phyloP scores from a whole-genome alignment of 306 rosid species.

The Gastrolobium villosum region DNA sequence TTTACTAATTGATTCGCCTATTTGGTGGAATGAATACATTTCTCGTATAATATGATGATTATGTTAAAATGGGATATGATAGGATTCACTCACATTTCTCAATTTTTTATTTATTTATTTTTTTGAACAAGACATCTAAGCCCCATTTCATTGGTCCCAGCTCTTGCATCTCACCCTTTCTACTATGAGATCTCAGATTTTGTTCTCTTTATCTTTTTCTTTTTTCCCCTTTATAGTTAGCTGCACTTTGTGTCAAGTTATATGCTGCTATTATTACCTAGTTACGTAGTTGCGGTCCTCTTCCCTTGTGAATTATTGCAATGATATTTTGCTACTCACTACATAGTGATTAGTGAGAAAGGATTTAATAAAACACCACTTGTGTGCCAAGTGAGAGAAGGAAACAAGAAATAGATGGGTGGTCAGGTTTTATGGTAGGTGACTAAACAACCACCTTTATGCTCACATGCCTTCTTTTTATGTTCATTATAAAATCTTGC shows the following conservation, averaged over 20 bases:
- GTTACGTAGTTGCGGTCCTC: conserved; percentile 34
- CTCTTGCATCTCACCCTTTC: not conserved
- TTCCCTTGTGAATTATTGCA: not conserved
- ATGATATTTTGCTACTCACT: conserved; percentile 4
- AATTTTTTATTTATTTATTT: no score
- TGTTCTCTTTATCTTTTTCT: no score
- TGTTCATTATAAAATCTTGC: conserved; percentile 44
- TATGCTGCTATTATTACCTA: not conserved
- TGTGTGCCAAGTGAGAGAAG: conserved; percentile 47
- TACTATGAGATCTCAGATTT: not conserved
- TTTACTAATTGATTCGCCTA: no score
- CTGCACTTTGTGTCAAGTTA: conserved; percentile 8
- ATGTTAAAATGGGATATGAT: no score
- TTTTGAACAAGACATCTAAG: no score
- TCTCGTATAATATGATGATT: no score
- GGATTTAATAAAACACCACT: conserved; percentile 42
- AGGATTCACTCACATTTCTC: no score
- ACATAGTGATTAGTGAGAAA: not conserved
- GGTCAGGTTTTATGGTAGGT: conserved; percentile 73
- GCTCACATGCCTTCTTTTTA: conserved; percentile 53
- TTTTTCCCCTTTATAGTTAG: not conserved
- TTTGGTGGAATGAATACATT: no score
- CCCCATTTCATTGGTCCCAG: not conserved
- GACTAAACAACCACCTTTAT: conserved; percentile 76
- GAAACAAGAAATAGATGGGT: conserved; percentile 54